Evolutionary conservation across 805 yeast species (phyloP), one percentile per base, ranked within the genome.

Genomic region (Metschnikowia hibisci): DNA sequence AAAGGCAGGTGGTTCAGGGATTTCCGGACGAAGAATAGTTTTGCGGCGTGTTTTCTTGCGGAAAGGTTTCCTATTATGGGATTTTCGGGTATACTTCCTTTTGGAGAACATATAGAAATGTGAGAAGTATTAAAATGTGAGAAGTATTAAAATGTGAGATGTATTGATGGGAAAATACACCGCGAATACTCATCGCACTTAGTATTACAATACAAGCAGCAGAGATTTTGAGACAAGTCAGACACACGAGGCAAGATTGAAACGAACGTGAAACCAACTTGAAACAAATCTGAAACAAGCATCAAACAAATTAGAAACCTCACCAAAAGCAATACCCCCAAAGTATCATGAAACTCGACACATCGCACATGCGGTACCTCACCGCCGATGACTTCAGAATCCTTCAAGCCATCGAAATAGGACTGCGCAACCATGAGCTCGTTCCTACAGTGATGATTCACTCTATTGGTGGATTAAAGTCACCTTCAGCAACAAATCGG

Each of bases 341-440:
- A 33, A 32, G 34, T n/a, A n/a, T 70, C 38, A 91, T 93, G 97
- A 93, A 89, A 76, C 72, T 93, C 41, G 97, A 93, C 54, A 86
- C 95, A 0, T 73, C 93, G 7, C 95, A 88, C 63, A 87, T 93
- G 96, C 76, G 98, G 61, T 93, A 93, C 61, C 70, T 93, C 60
- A 82, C 96, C 51, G 74, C 83, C 6, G 97, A 89, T 50, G 99
- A 93, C 67, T 93, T 87, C 72, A 76, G 85, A 44, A 93, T 89
- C 8, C 78, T 93, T 34, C 83, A 83, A 44, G 97, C 96, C 0
- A 85, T 86, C 14, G 98, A 93, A 61, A 73, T 77, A 62, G 99
- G 98, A 10, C 83, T 97, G 1, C 76, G 86, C 50, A 91, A 86
- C 63, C 99, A 93, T 64, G 96, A 91, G 60, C 79, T 93, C 43